A percentile compares a stretch with the other conserved stretches of the same genome.
Conservation (phyloP, 331 rosid species). For the Quercus tomentella region DNA sequence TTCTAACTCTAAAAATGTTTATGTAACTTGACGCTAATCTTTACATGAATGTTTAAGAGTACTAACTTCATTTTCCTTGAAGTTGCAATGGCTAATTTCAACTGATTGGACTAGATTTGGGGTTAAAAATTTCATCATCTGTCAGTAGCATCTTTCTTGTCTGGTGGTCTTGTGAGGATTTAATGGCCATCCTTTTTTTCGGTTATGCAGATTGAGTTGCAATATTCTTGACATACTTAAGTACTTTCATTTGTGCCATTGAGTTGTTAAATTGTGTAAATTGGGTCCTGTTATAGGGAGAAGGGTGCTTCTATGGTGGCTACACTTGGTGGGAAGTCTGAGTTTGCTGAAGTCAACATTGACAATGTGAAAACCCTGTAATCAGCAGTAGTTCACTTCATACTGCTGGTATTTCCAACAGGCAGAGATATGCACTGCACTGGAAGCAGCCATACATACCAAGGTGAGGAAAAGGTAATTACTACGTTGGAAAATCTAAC, state of each 20-base stretch:
- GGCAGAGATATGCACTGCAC: constrained; percentile 60
- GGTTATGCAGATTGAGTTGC: too few species aligned
- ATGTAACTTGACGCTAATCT: too few species aligned
- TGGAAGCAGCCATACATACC: constrained; percentile 84
- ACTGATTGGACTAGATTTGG: too few species aligned
- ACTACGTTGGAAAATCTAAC: neutral
- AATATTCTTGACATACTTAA: too few species aligned
- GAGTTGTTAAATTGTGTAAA: neutral
- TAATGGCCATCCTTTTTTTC: too few species aligned
- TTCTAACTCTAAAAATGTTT: too few species aligned
- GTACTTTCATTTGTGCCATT: neutral
- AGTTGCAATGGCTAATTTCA: too few species aligned
- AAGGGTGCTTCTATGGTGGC: constrained; percentile 66
- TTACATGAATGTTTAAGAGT: too few species aligned
- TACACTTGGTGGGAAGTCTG: constrained; percentile 54
- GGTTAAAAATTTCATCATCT: too few species aligned
- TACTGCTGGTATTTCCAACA: constrained; percentile 90
- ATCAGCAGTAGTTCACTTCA: constrained; percentile 77
- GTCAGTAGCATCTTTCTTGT: too few species aligned
- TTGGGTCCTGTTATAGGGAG: constrained; percentile 41
- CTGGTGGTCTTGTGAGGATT: too few species aligned
- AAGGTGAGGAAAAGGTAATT: constrained; percentile 50
- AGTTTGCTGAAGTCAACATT: constrained; percentile 57
- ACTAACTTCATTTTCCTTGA: too few species aligned
- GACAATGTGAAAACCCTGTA: constrained; percentile 49